Evolutionary conservation across 768 basidiomycete genomes (phyloP), one percentile per base, ranked within the genome.

Genomic region (Lentinula raphanica): DNA sequence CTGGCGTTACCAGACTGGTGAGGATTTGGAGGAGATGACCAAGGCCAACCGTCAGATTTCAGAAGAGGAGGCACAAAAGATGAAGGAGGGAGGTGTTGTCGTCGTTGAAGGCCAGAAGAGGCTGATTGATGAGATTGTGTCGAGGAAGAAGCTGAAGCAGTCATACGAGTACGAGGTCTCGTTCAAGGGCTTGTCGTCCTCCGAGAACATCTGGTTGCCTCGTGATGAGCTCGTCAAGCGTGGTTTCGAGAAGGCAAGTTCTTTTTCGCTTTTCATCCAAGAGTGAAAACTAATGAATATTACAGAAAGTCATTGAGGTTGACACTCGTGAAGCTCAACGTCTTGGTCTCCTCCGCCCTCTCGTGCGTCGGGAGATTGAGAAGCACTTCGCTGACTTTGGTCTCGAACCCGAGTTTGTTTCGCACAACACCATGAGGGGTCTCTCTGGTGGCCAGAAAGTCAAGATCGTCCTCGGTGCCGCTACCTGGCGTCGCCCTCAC

Each of bases 1-100:
- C 64, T 98, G 95, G 95, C 94, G 95, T 77, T 98, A 97, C 86
- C 95, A 98, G 84, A 98, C 95, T 59, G 95, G 95, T 73, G 95
- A 98, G 75, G 95, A 98, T 81, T 76, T 97, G 71, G 95, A 98
- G 78, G 95, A 97, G 79, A 83, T 98, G 85, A 77, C 76, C 76
- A 98, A 97, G 84, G 94, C 92, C 58, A 86, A 74, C 73, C 90
- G 93, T 64, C 80, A 87, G 74, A 91, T 98, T 72, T 78, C 83
- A 61, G 92, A 88, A 56, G 94, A 90, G 71, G 95, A 98, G 74
- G 75, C 78, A 61, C 74, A 91, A 79, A 96, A 94, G 86, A 98
- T 98, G 95, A 92, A 95, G 81, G 95, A 98, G 67, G 95, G 95
- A 28, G 82, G 86, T 7, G 72, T 85, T 65, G 80, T 94, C 65